Conservation (phyloP, 176 grass and related monocot species). For the Aegilops longissima region DNA sequence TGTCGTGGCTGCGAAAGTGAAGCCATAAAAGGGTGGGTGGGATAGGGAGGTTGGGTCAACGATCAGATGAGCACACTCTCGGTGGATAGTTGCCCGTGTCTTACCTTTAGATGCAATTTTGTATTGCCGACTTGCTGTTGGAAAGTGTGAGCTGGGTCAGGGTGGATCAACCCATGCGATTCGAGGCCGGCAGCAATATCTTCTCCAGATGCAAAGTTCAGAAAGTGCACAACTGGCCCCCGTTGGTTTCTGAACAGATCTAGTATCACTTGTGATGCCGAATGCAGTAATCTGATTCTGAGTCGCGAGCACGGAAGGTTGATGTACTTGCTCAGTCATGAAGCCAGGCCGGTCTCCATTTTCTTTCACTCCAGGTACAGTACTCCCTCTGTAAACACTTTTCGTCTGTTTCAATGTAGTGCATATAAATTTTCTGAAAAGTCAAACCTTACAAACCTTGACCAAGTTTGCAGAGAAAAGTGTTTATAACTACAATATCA, state of each 20-base stretch:
- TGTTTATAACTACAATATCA: too few relatives aligned
- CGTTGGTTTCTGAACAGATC: not conserved
- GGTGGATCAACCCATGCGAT: not conserved
- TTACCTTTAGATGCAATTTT: constrained; percentile 12
- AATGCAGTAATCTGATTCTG: not conserved
- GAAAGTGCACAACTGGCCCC: too few relatives aligned
- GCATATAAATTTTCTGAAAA: too few relatives aligned
- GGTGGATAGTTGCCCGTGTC: not conserved
- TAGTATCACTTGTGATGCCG: not conserved
- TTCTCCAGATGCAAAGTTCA: not conserved
- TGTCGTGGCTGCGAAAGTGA: not conserved
- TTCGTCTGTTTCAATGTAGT: too few relatives aligned
- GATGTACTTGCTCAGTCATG: not conserved
- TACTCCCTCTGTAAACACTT: too few relatives aligned
- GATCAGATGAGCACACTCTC: constrained; percentile 26
- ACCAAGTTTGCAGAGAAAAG: too few relatives aligned
- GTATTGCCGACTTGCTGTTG: constrained; percentile 3
- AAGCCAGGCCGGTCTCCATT: not conserved
- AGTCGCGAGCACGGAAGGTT: not conserved
- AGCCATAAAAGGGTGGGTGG: not conserved
- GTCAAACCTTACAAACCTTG: too few relatives aligned
- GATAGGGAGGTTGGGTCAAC: constrained; percentile 30
- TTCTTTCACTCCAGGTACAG: too few relatives aligned
- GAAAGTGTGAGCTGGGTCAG: not conserved
- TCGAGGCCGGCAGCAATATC: not conserved